Percentiles rank a stretch among this genome's conserved stretches.
Evolutionary conservation across 345 rosid genomes (phyloP).

Genomic region (Gynandropsis gynandra): DNA sequence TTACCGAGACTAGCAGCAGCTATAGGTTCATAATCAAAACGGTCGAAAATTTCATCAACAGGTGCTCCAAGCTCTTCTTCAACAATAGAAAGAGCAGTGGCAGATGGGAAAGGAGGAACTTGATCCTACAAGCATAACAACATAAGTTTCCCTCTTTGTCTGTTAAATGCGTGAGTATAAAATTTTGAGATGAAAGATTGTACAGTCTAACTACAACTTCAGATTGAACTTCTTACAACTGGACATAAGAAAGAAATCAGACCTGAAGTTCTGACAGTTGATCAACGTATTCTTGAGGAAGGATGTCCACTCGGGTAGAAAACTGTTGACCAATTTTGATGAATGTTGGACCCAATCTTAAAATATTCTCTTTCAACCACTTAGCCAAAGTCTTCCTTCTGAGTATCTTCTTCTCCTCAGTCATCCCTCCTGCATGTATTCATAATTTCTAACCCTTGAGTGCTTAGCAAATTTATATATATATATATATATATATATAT

Average conservation of each 20-base stretch:
- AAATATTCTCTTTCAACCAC: conserved; percentile 88
- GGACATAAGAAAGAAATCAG: conserved; percentile 6
- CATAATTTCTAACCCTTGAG: too few relatives aligned
- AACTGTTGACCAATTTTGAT: conserved; percentile 97
- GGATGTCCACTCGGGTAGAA: conserved; percentile 96
- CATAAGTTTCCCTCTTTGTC: conserved; percentile 16
- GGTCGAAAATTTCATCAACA: conserved; percentile 55
- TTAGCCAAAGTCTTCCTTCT: conserved; percentile 76
- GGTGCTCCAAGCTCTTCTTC: conserved; percentile 93
- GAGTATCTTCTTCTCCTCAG: conserved; percentile 57
- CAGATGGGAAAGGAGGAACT: conserved; percentile 98
- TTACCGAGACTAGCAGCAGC: conserved; percentile 99
- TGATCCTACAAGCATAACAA: conserved; percentile 57
- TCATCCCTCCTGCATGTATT: conserved; percentile 70
- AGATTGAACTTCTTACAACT: neutral
- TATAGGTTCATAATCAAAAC: conserved; percentile 84
- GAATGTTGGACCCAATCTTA: conserved; percentile 95
- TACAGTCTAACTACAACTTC: too few relatives aligned
- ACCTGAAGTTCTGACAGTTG: conserved; percentile 98
- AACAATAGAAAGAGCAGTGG: conserved; percentile 70
- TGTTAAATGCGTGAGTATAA: too few relatives aligned
- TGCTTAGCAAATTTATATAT: too few relatives aligned
- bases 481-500: too few relatives aligned
- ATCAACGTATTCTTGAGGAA: conserved; percentile 97
- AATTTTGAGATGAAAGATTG: too few relatives aligned